Percentiles rank a stretch among this genome's conserved stretches.
Conservation (phyloP, 108 stramenopile species). For the Nitzschia palea region DNA sequence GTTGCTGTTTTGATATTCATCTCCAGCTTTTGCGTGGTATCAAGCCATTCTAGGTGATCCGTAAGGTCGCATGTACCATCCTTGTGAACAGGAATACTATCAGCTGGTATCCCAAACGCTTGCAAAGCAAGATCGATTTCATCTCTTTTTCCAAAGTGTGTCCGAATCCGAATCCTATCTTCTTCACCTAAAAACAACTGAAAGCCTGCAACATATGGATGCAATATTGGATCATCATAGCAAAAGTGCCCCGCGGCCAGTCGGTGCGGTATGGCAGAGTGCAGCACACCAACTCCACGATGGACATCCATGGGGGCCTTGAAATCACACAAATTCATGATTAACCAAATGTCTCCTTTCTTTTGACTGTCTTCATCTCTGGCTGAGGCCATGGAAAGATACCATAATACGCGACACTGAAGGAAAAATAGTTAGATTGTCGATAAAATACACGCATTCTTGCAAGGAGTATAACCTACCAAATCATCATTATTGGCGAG, state of each 20-base stretch:
- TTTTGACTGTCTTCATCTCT: conserved; percentile 26
- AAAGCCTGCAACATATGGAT: neutral
- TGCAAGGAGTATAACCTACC: neutral
- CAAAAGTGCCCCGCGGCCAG: conserved; percentile 8
- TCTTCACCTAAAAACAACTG: conserved; percentile 7
- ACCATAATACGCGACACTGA: conserved; percentile 24
- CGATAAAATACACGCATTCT: too few relatives aligned
- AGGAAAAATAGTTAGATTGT: too few relatives aligned
- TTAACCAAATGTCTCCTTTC: conserved; percentile 9
- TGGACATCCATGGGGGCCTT: neutral
- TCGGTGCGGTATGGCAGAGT: neutral
- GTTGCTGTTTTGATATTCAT: neutral
- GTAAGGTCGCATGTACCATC: conserved; percentile 1
- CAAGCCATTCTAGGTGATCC: conserved; percentile 19
- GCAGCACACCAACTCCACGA: neutral
- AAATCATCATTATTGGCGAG: too few relatives aligned
- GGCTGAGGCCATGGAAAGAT: conserved; percentile 5
- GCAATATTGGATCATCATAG: conserved; percentile 15
- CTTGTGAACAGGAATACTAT: neutral
- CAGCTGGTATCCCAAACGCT: conserved; percentile 27
- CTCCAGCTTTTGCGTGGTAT: neutral
- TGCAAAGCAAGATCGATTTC: conserved; percentile 20
- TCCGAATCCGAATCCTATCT: conserved; percentile 6
- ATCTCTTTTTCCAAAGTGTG: conserved; percentile 1
- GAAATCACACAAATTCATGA: conserved; percentile 3